Conservation (phyloP, 23 red algal species). For the Chondrus crispus region DNA sequence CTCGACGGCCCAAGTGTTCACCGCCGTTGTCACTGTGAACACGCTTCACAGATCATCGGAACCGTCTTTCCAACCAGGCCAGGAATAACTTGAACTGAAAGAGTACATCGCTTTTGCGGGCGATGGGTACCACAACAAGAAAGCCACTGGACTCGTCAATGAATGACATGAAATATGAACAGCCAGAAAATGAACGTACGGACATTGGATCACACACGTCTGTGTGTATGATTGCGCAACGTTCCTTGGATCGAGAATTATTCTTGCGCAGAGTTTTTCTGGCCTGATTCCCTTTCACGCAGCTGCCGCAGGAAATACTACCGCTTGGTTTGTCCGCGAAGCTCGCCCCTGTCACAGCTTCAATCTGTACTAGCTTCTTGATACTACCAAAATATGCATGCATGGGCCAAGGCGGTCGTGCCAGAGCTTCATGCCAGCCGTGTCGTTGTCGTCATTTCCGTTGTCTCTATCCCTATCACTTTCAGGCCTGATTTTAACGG, state of each 20-base stretch:
- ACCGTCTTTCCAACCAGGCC: not conserved
- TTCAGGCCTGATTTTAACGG: no score
- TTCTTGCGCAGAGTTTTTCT: not conserved
- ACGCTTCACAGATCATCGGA: not conserved
- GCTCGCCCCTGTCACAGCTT: not conserved
- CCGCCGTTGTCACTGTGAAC: not conserved
- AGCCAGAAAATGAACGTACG: not conserved
- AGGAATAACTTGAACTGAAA: not conserved
- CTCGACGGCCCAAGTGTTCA: not conserved
- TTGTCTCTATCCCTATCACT: no score
- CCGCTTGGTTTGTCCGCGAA: not conserved
- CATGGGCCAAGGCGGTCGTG: no score
- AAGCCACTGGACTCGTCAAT: not conserved
- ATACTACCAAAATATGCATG: not conserved
- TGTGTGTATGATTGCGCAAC: not conserved
- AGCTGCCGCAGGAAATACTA: not conserved
- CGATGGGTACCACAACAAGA: no score
- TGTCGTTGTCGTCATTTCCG: no score
- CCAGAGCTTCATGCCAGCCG: no score
- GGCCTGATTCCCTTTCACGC: not conserved
- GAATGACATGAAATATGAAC: not conserved
- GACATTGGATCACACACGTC: not conserved
- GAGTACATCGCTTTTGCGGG: not conserved
- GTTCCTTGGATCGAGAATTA: not conserved
- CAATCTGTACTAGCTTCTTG: not conserved